Evolutionary conservation across 2,329 filamentous ascomycete species (phyloP), one percentile per base, ranked within the genome.

Genomic region (Domatiomyces catenatus): DNA sequence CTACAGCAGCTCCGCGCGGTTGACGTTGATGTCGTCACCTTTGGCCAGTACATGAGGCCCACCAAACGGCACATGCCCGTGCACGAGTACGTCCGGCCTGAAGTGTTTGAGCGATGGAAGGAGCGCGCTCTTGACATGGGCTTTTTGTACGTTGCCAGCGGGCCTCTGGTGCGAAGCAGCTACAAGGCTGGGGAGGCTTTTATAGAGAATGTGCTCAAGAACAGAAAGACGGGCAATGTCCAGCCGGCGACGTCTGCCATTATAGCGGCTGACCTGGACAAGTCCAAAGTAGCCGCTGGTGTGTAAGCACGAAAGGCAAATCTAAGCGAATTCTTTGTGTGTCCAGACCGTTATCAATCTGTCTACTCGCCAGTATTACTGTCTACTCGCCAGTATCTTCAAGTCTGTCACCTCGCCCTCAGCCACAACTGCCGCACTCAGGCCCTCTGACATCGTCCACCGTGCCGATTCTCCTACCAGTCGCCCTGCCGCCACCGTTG

Each of bases 11-110:
- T 98, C 10, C 79, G 92, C 52, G 81, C 81, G 57, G 77, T 80
- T 52, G 73, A 85, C 53, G 89, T 95, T 45, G 92, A 98, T 60
- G 87, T 98, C 10, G 88, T 98, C 52, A 98, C 92, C 0, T 98
- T 98, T 60, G 92, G 92, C n/a, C 92, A 98, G 72, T 98, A 98
- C 73, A 98, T 98, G 92, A 86, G 90, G 8, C 92, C 92, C 1
- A 98, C 92, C 3, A 98, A 96, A 75, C 80, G 90, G 44, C 92
- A 98, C 67, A 90, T 98, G 79, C 83, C 94, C 67, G 92, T 98
- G 28, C 84, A 94, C 63, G 87, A 90, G 66, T 98, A 98, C 66
- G 79, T 98, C 46, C 90, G 88, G 0, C 92, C 92, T 0, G 86
- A 84, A 54, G 81, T 83, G 55, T 98, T 98, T 64, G 90, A 96